phyloP scores from a whole-genome alignment of 352 stramenopile species.

The Globisporangium solare region DNA sequence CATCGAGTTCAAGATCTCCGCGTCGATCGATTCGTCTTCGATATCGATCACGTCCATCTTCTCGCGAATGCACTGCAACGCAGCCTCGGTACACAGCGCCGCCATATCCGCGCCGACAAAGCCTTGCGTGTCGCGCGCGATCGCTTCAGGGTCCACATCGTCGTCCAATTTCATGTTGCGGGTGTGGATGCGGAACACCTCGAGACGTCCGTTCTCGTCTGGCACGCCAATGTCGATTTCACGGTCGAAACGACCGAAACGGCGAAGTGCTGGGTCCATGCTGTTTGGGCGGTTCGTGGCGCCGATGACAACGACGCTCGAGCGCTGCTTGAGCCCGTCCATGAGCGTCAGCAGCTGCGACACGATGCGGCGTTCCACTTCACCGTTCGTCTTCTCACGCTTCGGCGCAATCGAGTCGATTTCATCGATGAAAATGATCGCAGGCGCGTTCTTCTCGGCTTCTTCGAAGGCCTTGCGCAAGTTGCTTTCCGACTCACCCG shows the following conservation, averaged over 20 bases:
- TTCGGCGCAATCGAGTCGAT: conserved; percentile 99
- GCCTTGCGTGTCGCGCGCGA: conserved; percentile 98
- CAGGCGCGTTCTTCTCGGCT: conserved; percentile 98
- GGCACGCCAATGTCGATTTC: conserved; percentile 99
- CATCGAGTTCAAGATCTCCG: conserved; percentile 98
- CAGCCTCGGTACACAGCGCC: conserved; percentile 97
- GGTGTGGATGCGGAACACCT: conserved; percentile 99
- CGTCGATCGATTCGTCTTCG: conserved; percentile 99
- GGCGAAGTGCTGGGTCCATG: conserved; percentile 97
- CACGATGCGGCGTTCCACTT: conserved; percentile 99
- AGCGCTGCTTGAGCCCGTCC: conserved; percentile 94
- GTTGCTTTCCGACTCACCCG: conserved; percentile 91
- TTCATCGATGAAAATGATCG: conserved; percentile 99
- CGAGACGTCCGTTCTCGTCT: conserved; percentile 97
- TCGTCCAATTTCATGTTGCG: conserved; percentile 99
- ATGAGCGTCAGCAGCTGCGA: conserved; percentile 98
- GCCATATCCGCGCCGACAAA: conserved; percentile 99
- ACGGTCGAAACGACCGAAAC: conserved; percentile 98
- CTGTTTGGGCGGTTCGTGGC: conserved; percentile 99
- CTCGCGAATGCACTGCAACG: conserved; percentile 99
- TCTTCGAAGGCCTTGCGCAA: conserved; percentile 97
- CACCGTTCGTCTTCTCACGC: conserved; percentile 98
- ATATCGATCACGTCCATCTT: conserved; percentile 99
- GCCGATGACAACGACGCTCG: conserved; percentile 98
- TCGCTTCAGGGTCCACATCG: conserved; percentile 97